phyloP scores from a whole-genome alignment of 805 yeast genomes.

The Millerago galiae region DNA sequence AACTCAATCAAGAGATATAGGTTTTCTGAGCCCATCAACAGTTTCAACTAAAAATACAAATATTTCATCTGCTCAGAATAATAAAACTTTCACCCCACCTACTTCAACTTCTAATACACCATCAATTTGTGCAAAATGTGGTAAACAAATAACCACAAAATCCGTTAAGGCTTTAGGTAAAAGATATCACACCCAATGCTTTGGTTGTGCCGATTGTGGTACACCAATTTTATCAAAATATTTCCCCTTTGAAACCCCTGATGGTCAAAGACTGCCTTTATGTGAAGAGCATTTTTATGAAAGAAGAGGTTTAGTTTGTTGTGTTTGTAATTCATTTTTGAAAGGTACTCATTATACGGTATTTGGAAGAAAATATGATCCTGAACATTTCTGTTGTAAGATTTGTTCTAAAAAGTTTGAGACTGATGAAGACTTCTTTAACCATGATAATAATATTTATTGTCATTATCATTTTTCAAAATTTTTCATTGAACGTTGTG shows the following conservation, averaged over 20 bases:
- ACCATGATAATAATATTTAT: slow-evolving; percentile 73
- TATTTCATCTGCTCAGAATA: background rate
- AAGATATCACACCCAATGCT: slow-evolving; percentile 83
- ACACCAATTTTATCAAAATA: slow-evolving; percentile 77
- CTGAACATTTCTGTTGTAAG: slow-evolving; percentile 91
- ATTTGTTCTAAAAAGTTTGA: slow-evolving; percentile 84
- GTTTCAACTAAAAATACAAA: slow-evolving; percentile 9
- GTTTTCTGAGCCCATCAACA: background rate
- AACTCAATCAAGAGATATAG: slow-evolving; percentile 7
- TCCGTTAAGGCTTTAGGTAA: slow-evolving; percentile 78
- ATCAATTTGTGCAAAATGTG: slow-evolving; percentile 44
- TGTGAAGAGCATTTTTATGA: slow-evolving; percentile 93
- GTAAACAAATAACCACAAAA: slow-evolving; percentile 54
- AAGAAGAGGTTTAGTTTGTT: slow-evolving; percentile 79
- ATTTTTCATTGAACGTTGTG: slow-evolving; percentile 79
- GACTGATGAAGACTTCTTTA: slow-evolving; percentile 86
- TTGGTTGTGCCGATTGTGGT: slow-evolving; percentile 80
- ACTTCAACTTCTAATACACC: slow-evolving; percentile 7
- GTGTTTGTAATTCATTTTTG: slow-evolving; percentile 76
- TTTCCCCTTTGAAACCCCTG: slow-evolving; percentile 64
- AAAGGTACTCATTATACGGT: slow-evolving; percentile 94
- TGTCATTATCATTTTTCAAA: slow-evolving; percentile 93
- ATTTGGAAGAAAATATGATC: slow-evolving; percentile 83
- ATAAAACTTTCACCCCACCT: slow-evolving; percentile 9
- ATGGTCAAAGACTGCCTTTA: slow-evolving; percentile 46